Percentiles rank a stretch among this genome's conserved stretches.
Conservation (phyloP, 2,329 filamentous ascomycete genomes). For the Ascochyta koolunga region DNA sequence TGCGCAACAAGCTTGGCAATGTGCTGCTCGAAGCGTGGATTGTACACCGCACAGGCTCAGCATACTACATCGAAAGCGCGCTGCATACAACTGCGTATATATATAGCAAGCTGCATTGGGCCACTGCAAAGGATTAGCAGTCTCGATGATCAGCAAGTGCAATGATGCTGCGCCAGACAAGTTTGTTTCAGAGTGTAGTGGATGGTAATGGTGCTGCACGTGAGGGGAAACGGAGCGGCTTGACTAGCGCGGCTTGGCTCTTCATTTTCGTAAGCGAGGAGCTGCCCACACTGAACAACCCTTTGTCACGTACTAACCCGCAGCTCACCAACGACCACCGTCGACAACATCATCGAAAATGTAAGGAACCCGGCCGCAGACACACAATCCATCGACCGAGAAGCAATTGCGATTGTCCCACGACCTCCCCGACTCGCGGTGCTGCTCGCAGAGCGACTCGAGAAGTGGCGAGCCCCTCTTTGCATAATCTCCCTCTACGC, state of each 20-base stretch:
- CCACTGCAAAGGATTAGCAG: neutral
- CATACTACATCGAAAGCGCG: neutral
- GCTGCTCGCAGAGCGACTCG: conserved; percentile 28
- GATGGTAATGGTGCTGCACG: conserved; percentile 11
- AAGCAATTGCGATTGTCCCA: conserved; percentile 26
- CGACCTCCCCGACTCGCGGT: conserved; percentile 29
- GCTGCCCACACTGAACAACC: conserved; percentile 12
- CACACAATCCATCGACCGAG: conserved; percentile 19
- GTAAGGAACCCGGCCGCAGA: conserved; percentile 43
- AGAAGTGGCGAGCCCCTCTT: conserved; percentile 47
- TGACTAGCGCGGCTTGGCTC: conserved; percentile 12
- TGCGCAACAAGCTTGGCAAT: neutral
- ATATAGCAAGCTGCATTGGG: neutral
- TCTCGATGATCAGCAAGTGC: neutral
- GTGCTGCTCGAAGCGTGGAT: neutral
- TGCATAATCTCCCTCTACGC: conserved; percentile 27
- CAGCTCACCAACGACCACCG: conserved; percentile 44
- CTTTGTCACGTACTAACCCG: conserved; percentile 18
- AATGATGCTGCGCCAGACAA: neutral
- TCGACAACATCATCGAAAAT: conserved; percentile 51
- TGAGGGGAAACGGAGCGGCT: conserved; percentile 1
- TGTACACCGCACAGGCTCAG: neutral
- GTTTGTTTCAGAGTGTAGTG: conserved; percentile 9
- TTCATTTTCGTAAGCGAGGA: conserved; percentile 1
- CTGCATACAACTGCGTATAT: neutral